Evolutionary conservation across 1,139 yeast species (phyloP), one percentile per base, ranked within the genome.

Genomic region (Suhomyces chickasaworum): DNA sequence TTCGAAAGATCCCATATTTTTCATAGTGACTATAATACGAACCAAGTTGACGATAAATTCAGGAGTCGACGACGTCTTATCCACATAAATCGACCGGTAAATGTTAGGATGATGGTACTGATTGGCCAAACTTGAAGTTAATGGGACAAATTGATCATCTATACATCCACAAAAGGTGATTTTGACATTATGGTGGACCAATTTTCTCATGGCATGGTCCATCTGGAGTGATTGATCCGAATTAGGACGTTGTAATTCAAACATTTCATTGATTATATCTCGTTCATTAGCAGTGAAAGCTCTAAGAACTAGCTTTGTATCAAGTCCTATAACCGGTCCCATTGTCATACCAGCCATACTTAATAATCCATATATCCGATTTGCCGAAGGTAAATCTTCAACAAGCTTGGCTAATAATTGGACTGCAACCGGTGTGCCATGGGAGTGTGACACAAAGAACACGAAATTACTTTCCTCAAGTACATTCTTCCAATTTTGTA

Each of bases 101-200:
- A 82, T 76, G 53, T 81, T 81, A 1, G 86, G 82, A 57, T 83
- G 88, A 9, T 61, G 53, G 30, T 69, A 61, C 29, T 75, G 71
- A 17, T 67, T 50, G n/a, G 69, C 77, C 42, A 81, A 59, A 1
- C 83, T 60, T 1, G 81, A 70, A 50, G 64, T 64, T 18, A 80
- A 50, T 2, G 81, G 80, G 2, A 75, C 61, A 41, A 75, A 66
- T 51, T 72, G 78, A 54, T 77, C 82, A 40, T 68, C 66, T 2
- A 72, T 53, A 0, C 81, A 65, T 0, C 82, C 84, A 20, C 73
- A 59, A 37, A 81, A 66, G 0, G 81, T 73, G 2, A 82, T 49
- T 53, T 81, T 81, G 34, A 78, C 81, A 52, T 80, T 75, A 30
- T 61, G 49, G 1, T 61, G 54, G 4, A 77, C 53, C 20, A 81